phyloP scores from a whole-genome alignment of 2,329 filamentous ascomycete species.

The Cordyceps cateniannulata region DNA sequence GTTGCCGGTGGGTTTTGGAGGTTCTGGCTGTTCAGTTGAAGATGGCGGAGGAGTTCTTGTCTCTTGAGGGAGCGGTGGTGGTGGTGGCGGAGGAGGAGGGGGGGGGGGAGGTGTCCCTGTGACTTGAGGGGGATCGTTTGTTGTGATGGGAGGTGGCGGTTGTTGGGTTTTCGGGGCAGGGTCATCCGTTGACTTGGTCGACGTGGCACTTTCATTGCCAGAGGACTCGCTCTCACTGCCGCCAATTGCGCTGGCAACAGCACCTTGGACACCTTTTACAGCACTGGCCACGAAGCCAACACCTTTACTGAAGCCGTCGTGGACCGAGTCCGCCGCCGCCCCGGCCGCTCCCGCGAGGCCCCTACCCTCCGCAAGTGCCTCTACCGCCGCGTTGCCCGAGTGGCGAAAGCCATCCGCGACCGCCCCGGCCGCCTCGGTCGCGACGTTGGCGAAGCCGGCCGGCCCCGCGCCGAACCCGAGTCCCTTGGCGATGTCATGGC shows the following conservation, averaged over 20 bases:
- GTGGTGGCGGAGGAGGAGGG: background rate
- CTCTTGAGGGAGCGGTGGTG: background rate
- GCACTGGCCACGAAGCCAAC: background rate
- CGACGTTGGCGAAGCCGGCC: background rate
- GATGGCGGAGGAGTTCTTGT: background rate
- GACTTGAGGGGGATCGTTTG: background rate
- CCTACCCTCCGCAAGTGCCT: background rate
- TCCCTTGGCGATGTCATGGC: background rate
- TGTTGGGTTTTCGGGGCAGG: background rate
- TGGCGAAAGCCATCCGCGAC: background rate
- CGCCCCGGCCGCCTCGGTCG: background rate
- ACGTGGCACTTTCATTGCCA: background rate
- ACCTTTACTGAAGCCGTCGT: background rate
- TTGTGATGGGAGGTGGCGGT: background rate
- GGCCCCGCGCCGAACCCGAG: background rate
- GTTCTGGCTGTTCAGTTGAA: background rate
- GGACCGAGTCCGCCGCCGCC: background rate
- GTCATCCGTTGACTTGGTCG: background rate
- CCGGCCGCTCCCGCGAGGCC: background rate
- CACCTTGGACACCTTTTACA: background rate
- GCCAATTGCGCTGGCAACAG: background rate
- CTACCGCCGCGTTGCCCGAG: background rate
- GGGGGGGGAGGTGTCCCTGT: background rate
- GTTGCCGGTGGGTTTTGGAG: background rate
- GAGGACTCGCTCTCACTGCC: background rate